Evolutionary conservation across 1,284 basidiomycete genomes (phyloP).

Genomic region (Moniliophthora roreri): DNA sequence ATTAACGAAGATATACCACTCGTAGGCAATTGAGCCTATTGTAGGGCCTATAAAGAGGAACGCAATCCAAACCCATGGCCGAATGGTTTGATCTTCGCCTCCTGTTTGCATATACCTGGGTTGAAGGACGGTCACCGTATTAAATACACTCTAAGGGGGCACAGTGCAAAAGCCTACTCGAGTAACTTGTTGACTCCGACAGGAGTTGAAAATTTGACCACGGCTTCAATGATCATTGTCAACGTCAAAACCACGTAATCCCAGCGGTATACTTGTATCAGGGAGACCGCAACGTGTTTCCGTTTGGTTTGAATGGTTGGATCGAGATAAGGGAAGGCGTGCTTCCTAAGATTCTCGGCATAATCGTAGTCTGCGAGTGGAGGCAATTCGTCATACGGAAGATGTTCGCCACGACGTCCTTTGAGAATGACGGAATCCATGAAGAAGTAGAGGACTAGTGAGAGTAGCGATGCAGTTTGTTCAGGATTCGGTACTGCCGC

Average conservation of each 20-base stretch:
- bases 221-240: slow-evolving; percentile 21
- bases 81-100: slow-evolving; percentile 32
- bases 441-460: slow-evolving; percentile 48
- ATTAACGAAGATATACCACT: slow-evolving; percentile 51
- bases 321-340: slow-evolving; percentile 4
- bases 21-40: slow-evolving; percentile 29
- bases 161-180: no score
- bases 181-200: slow-evolving; percentile 36
- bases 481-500: slow-evolving; percentile 44
- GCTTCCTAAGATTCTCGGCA: slow-evolving; percentile 23
- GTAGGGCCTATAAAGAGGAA: slow-evolving; percentile 33
- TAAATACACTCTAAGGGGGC: no score
- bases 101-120: slow-evolving; percentile 42
- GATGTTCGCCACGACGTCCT: slow-evolving; percentile 28
- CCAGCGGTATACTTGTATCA: slow-evolving; percentile 26
- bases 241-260: slow-evolving; percentile 32
- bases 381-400: slow-evolving; percentile 35
- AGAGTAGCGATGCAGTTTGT: slow-evolving; percentile 52
- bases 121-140: no score
- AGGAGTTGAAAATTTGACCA: slow-evolving; percentile 30
- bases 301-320: slow-evolving; percentile 9
- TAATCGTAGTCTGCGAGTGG: slow-evolving; percentile 50
- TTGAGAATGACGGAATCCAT: slow-evolving; percentile 41
- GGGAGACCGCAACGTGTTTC: slow-evolving; percentile 25
- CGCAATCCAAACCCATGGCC: slow-evolving; percentile 47